Base-by-base conservation (phyloP, 1,284 basidiomycete genomes). In the Apiotrichum laibachii region DNA sequence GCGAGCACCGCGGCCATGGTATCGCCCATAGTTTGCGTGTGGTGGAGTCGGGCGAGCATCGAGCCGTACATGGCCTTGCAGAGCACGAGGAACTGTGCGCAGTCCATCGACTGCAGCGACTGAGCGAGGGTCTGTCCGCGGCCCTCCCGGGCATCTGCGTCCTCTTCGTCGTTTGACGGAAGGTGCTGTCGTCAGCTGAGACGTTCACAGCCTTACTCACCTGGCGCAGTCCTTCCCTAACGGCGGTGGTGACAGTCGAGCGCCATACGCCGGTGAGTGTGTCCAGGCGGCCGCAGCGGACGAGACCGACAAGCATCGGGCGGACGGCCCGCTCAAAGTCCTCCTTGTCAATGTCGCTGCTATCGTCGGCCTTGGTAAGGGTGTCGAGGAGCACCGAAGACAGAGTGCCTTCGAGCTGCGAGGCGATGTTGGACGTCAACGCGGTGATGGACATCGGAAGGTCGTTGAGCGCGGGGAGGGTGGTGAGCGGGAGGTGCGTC, bases 371-470 rank as follows among this genome's bases (percentile, higher is more conserved):
- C 15, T 55, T 55, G 1, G 62, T 61, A 5, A 95, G 80, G 69
- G 92, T 87, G 19, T 83, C 81, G 40, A 84, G 82, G 11, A 97
- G 81, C 1, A 88, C 82, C 22, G 82, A 81, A 5, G 90, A 83
- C 1, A 96, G 80, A 64, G 95, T 91, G 12, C 83, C 80, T 21
- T 90, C 87, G n/a, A 95, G 80, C 1, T 89, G 88, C 0, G 83
- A 80, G 0, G 89, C 85, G 62, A 95, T 89, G 64, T 88, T 85
- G 66, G 84, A 78, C 0, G 85, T 86, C 52, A 92, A 79, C 0
- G 80, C 77, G 22, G 82, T 83, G 5, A 93, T 78, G 60, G 88
- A 86, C 4, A 80, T 75, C 0, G 91, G 90, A 13, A 93, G 81
- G 13, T 85, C 82, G 10, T 83, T 70, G 59, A 92, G 88, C 2